Conservation (phyloP, 345 rosid genomes). For the Balakata baccata region DNA sequence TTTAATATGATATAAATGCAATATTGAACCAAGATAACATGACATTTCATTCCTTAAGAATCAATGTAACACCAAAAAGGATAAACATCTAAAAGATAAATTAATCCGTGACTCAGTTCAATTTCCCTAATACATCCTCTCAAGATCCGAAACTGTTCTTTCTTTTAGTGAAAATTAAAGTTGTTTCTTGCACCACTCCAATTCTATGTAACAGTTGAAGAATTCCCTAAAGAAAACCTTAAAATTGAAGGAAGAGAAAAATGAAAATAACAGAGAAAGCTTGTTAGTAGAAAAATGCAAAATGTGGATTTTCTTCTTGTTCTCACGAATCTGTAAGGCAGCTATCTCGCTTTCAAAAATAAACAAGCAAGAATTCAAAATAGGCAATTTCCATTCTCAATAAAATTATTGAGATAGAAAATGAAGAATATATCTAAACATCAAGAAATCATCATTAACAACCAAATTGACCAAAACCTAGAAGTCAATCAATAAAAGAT, state of each 20-base stretch:
- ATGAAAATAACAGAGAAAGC: neutral
- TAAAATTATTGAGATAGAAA: no score
- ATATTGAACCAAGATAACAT: neutral
- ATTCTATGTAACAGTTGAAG: neutral
- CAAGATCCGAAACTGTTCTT: no score
- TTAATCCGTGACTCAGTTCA: no score
- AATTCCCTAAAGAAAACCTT: neutral
- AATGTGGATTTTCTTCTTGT: neutral
- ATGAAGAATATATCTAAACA: no score
- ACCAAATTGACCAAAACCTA: neutral
- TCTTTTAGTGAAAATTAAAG: no score
- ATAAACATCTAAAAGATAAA: no score
- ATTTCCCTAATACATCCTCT: no score
- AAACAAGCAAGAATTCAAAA: neutral
- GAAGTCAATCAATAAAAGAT: neutral
- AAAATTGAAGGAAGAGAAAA: neutral
- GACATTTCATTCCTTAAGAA: neutral
- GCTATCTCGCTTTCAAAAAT: neutral
- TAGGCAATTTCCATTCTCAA: neutral
- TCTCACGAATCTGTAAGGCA: neutral
- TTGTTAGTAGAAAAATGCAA: neutral
- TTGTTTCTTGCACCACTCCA: neutral
- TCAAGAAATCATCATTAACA: neutral
- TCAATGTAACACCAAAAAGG: neutral
- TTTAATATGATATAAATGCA: neutral